These are phyloP conservation scores for Xanthoconium stramineum DNA, from an alignment of 768 basidiomycete species.

Conservation along the genomic window DNA sequence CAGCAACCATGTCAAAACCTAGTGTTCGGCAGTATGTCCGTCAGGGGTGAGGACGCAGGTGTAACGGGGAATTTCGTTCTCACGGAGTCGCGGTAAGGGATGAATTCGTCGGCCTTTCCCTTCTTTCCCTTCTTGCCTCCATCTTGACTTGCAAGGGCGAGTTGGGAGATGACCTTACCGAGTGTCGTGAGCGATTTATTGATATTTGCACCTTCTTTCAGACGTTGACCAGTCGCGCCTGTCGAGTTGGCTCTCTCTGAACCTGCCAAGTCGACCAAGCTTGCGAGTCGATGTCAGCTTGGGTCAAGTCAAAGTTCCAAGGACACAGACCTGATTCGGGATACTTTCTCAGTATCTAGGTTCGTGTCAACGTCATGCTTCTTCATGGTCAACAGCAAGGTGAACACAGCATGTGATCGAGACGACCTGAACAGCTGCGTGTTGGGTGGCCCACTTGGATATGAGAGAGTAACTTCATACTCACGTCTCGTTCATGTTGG, in stretches of 20 bases:
- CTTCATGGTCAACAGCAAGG: conserved; percentile 91
- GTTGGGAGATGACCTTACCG: conserved; percentile 93
- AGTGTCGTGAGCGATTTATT: conserved; percentile 98
- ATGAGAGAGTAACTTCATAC: conserved; percentile 20
- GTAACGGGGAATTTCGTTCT: conserved; percentile 25
- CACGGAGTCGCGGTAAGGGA: conserved; percentile 97
- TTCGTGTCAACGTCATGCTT: conserved; percentile 79
- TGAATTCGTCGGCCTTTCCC: conserved; percentile 85
- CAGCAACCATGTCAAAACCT: conserved; percentile 97
- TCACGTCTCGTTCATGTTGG: conserved; percentile 99
- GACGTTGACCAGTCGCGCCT: conserved; percentile 91
- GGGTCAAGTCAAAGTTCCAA: background rate
- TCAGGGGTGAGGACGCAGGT: conserved; percentile 1
- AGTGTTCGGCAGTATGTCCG: conserved; percentile 1
- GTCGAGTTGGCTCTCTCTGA: conserved; percentile 97
- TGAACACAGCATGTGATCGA: conserved; percentile 97
- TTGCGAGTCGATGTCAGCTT: conserved; percentile 29
- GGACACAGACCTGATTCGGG: conserved; percentile 75
- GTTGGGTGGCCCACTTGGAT: background rate
- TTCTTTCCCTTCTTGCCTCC: conserved; percentile 83
- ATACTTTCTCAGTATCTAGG: conserved; percentile 97
- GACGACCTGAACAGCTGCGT: conserved; percentile 59
- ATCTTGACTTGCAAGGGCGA: conserved; percentile 59
- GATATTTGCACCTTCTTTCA: conserved; percentile 98
- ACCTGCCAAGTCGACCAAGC: conserved; percentile 94